Evolutionary conservation across 768 basidiomycete genomes (phyloP), one percentile per base, ranked within the genome.

Genomic region (Dictyophora rubrovolvata): DNA sequence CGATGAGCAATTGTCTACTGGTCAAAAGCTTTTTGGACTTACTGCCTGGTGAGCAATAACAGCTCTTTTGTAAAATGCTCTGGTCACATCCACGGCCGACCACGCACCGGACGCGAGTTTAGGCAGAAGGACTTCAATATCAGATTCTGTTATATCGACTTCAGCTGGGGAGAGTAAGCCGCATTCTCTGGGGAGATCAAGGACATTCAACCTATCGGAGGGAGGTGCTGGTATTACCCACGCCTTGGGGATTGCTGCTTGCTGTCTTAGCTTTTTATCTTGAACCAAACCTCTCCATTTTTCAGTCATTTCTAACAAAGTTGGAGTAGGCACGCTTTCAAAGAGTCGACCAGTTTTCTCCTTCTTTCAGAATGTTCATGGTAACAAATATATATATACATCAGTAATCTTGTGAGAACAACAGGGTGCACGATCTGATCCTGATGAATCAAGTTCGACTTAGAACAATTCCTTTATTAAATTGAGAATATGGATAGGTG

Each of bases 1-100:
- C 11, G 36, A 33, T 55, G 17, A 52, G 10, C 20, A 5, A 53
- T 23, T 18, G 12, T 23, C 48, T 21, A 36, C 20, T 18, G 12
- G 14, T 35, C 4, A 11, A 60, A 28, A 12, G 46, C 34, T 2
- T 2, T 37, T 22, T 48, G 12, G n/a, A 67, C 79, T 65, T 56
- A 87, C 87, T 16, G 90, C 67, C 64, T 90, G 88, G 50, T 93
- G 89, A 3, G 89, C 89, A 48, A 93, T 69, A 48, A 87, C 78
- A 0, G 90, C 90, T 48, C 88, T 74, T 69, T 90, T 90, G 63
- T 78, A 82, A 70, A 85, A 91, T 0, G 89, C 86, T 0, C 73
- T 81, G 0, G 84, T 85, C 1, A 89, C 87, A 16, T 81, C 79
- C 1, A 87, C 79, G 1, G 85, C 73, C 0, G 85, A 76, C 83